Conservation (phyloP, 495 filamentous ascomycete genomes). For the Tirmania nivea region DNA sequence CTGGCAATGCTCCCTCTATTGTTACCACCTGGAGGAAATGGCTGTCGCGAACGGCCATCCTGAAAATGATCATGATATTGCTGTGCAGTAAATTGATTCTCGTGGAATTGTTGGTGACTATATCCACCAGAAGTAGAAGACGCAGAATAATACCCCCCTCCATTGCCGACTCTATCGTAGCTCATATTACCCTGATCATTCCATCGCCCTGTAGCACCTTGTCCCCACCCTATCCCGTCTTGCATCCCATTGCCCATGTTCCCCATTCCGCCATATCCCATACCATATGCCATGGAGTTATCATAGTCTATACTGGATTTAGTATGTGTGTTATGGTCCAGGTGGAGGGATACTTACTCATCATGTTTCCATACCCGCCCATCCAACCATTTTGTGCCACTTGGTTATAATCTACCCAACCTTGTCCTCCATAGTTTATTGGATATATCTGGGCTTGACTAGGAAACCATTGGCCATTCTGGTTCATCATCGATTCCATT, state of each 20-base stretch:
- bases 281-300: conserved; percentile 74
- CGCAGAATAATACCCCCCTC: conserved; percentile 22
- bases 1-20: conserved; percentile 11
- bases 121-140: conserved; percentile 22
- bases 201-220: conserved; percentile 39
- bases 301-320: conserved; percentile 21
- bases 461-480: conserved; percentile 15
- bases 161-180: conserved; percentile 32
- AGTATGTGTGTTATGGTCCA: too few relatives aligned
- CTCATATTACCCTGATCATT: conserved; percentile 38
- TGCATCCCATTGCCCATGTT: conserved; percentile 48
- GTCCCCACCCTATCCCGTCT: conserved; percentile 18
- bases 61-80: conserved; percentile 19
- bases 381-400: conserved; percentile 34
- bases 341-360: conserved; percentile 40
- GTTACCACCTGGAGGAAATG: background rate
- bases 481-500: background rate
- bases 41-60: background rate
- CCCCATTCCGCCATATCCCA: conserved; percentile 56
- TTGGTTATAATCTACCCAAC: conserved; percentile 44
- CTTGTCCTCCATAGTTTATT: conserved; percentile 25
- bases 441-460: conserved; percentile 4
- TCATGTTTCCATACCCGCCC: conserved; percentile 23
- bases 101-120: conserved; percentile 19
- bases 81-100: conserved; percentile 21